phyloP scores from a whole-genome alignment of 108 stramenopile species.

The Nitzschia sp. region DNA sequence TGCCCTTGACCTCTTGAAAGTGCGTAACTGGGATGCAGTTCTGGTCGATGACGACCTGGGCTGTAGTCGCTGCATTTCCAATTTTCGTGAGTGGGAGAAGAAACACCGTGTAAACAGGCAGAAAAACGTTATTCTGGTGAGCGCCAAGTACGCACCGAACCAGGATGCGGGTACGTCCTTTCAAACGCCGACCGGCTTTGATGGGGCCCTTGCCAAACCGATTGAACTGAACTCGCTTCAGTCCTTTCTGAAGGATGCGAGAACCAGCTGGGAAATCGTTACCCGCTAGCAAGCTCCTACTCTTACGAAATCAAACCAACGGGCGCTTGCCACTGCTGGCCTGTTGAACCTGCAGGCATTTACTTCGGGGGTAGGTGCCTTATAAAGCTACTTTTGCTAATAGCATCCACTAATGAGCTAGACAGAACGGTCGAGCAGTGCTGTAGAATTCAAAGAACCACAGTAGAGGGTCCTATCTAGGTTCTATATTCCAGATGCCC shows the following conservation, averaged over 20 bases:
- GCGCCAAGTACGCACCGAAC: constrained; percentile 27
- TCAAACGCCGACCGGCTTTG: constrained; percentile 42
- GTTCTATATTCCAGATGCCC: too few species aligned
- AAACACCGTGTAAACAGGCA: constrained; percentile 55
- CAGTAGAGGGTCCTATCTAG: too few species aligned
- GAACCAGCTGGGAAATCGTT: constrained; percentile 20
- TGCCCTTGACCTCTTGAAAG: constrained; percentile 48
- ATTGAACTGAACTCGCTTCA: constrained; percentile 29
- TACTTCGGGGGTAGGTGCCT: too few species aligned
- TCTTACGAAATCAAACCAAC: too few species aligned
- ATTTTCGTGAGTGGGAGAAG: constrained; percentile 69
- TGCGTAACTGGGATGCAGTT: constrained; percentile 64
- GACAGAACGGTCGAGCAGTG: too few species aligned
- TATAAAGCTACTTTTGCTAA: too few species aligned
- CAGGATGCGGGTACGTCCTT: constrained; percentile 6
- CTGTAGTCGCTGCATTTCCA: constrained; percentile 30
- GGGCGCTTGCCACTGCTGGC: too few species aligned
- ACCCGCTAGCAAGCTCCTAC: too few species aligned
- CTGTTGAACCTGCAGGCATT: too few species aligned
- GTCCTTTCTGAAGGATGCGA: constrained; percentile 21
- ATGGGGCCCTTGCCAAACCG: constrained; percentile 52
- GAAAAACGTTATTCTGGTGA: constrained; percentile 43
- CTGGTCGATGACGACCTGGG: constrained; percentile 59
- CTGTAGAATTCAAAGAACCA: too few species aligned
- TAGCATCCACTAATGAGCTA: too few species aligned